Conservation (phyloP, 2,329 filamentous ascomycete species). For the Didymella pinodella region DNA sequence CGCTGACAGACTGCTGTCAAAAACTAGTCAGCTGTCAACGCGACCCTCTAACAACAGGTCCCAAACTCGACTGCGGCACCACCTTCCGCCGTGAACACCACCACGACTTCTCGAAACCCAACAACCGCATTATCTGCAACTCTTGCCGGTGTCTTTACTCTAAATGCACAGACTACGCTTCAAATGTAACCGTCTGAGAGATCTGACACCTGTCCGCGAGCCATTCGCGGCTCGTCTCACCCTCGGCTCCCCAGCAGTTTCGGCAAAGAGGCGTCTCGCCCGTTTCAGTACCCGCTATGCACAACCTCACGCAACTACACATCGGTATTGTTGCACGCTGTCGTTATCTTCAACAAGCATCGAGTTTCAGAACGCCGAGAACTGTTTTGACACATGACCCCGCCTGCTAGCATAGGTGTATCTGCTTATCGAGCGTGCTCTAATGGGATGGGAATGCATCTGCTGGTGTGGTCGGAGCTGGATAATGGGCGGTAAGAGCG, state of each 20-base stretch:
- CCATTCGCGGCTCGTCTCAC: not conserved
- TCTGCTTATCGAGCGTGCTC: not conserved
- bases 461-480: not conserved
- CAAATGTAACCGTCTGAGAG: constrained; percentile 1
- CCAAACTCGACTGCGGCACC: not conserved
- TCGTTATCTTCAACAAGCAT: not conserved
- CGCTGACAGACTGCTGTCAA: not conserved
- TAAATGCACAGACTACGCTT: not conserved
- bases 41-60: not conserved
- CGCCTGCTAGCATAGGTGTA: not conserved
- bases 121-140: not conserved
- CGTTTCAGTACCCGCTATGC: constrained; percentile 19
- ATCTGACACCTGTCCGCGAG: not conserved
- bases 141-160: not conserved
- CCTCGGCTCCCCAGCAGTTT: not conserved
- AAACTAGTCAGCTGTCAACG: constrained; percentile 2
- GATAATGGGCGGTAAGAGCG: too few relatives aligned
- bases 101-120: not conserved
- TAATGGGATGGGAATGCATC: not conserved
- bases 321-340: not conserved
- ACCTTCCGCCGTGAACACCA: not conserved
- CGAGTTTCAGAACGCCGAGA: constrained; percentile 5
- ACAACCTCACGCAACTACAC: not conserved
- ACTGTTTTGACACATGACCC: not conserved
- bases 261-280: constrained; percentile 15